phyloP scores from a whole-genome alignment of 2,329 filamentous ascomycete species.

The Verticillium isaacii region DNA sequence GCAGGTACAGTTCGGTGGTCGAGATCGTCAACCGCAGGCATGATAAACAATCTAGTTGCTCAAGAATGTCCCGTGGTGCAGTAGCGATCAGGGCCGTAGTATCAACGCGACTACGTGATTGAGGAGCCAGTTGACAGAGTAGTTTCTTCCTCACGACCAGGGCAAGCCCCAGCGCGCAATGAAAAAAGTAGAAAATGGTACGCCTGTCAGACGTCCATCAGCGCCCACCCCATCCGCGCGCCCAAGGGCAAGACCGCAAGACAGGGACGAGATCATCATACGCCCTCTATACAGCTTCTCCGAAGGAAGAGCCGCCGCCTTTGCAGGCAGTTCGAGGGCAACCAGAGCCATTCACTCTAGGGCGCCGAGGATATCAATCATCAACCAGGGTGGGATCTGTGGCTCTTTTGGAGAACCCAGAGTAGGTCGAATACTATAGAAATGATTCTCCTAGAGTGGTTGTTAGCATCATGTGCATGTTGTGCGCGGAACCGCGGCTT shows the following conservation, averaged over 20 bases:
- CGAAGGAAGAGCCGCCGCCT: constrained; percentile 44
- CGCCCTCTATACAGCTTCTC: constrained; percentile 71
- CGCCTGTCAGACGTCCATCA: constrained; percentile 86
- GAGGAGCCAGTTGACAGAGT: no score
- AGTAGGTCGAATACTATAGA: constrained; percentile 95
- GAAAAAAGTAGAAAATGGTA: constrained; percentile 48
- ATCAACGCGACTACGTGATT: no score
- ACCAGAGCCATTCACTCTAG: constrained; percentile 75
- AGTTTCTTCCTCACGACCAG: constrained; percentile 44
- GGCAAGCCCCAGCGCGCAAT: constrained; percentile 43
- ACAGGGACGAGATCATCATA: constrained; percentile 89
- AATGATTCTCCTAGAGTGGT: constrained; percentile 70
- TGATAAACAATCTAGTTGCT: no score
- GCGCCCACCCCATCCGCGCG: constrained; percentile 73
- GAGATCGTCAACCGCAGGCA: no score
- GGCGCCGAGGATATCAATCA: constrained; percentile 83
- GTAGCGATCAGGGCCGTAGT: no score
- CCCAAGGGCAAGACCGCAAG: constrained; percentile 69
- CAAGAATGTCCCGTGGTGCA: no score
- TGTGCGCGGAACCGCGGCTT: not conserved
- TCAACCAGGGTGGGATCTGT: constrained; percentile 95
- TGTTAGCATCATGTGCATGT: not conserved
- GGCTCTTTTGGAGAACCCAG: constrained; percentile 90
- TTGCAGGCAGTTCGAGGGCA: constrained; percentile 57
- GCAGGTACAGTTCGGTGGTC: no score